Evolutionary conservation across 169 alveolate species (phyloP).

Genomic region (Cryptosporidium sp.): DNA sequence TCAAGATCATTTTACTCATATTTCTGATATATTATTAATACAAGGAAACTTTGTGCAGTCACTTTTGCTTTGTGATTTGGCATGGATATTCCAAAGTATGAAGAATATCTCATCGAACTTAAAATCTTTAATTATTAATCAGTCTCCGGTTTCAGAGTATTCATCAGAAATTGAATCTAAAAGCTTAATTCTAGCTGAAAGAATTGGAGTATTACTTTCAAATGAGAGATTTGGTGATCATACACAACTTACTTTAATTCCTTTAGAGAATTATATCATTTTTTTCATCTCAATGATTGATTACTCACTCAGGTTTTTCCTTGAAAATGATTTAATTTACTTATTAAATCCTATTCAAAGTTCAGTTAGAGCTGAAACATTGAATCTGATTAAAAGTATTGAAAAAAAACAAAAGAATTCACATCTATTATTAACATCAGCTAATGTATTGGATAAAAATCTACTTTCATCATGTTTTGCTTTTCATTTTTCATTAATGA

Average conservation of each 20-base stretch:
- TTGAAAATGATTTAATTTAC: conserved; percentile 36
- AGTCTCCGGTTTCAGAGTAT: conserved; percentile 17
- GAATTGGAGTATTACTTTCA: neutral
- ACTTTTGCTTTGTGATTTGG: conserved; percentile 24
- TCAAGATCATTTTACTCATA: neutral
- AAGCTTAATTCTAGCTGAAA: neutral
- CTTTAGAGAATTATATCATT: conserved; percentile 14
- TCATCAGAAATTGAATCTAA: conserved; percentile 32
- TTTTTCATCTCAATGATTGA: conserved; percentile 36
- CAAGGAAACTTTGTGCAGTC: conserved; percentile 24
- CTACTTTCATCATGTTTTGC: conserved; percentile 43
- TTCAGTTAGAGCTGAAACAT: conserved; percentile 37
- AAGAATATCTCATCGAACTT: conserved; percentile 25
- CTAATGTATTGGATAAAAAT: conserved; percentile 38
- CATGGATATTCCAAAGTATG: conserved; percentile 39
- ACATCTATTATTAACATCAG: neutral
- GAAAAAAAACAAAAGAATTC: neutral
- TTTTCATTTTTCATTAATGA: conserved; percentile 28
- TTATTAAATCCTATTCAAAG: conserved; percentile 53
- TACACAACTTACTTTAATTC: conserved; percentile 16
- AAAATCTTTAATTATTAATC: conserved; percentile 2
- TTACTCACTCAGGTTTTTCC: conserved; percentile 18
- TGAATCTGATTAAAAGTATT: conserved; percentile 29
- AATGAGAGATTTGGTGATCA: conserved; percentile 26
- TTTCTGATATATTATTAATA: neutral